Percentiles rank a stretch among this genome's conserved stretches.
phyloP scores from a whole-genome alignment of 2,329 filamentous ascomycete species.

The Paracamarosporium sp. region DNA sequence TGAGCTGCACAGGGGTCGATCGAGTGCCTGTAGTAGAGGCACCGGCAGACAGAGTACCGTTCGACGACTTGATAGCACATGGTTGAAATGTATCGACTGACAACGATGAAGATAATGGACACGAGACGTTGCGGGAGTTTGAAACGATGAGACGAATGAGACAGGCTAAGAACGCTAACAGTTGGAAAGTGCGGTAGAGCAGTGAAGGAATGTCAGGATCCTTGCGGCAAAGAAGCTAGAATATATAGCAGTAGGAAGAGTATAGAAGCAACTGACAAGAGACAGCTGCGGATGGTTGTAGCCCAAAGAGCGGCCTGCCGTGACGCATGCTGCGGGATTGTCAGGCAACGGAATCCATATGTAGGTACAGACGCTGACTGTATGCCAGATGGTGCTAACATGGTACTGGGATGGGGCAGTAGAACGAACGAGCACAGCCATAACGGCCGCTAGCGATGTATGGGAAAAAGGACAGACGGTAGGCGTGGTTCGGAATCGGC shows the following conservation, averaged over 20 bases:
- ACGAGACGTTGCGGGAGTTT: conserved; percentile 6
- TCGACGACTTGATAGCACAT: conserved; percentile 93
- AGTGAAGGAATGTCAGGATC: conserved; percentile 18
- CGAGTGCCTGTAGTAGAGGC: conserved; percentile 86
- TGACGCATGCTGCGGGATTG: conserved; percentile 38
- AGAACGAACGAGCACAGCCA: conserved; percentile 44
- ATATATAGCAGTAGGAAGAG: conserved; percentile 41
- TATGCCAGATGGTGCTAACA: conserved; percentile 31
- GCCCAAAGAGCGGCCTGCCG: conserved; percentile 33
- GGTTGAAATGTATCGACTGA: conserved; percentile 11
- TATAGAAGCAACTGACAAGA: conserved; percentile 17
- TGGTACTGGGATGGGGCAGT: conserved; percentile 35
- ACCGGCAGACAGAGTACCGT: conserved; percentile 84
- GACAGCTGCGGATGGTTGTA: conserved; percentile 31
- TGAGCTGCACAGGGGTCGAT: conserved; percentile 82
- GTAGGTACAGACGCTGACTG: conserved; percentile 45
- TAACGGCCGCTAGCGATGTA: conserved; percentile 34
- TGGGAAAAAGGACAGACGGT: conserved; percentile 32
- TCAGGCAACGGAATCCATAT: conserved; percentile 43
- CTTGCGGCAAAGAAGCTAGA: conserved; percentile 28
- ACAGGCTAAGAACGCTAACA: conserved; percentile 18
- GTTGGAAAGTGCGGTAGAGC: conserved; percentile 14
- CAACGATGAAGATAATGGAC: neutral
- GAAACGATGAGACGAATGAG: conserved; percentile 10
- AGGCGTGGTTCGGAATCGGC: conserved; percentile 27